Evolutionary conservation across 352 stramenopile species (phyloP), one percentile per base, ranked within the genome.

Genomic region (Sclerospora graminicola): DNA sequence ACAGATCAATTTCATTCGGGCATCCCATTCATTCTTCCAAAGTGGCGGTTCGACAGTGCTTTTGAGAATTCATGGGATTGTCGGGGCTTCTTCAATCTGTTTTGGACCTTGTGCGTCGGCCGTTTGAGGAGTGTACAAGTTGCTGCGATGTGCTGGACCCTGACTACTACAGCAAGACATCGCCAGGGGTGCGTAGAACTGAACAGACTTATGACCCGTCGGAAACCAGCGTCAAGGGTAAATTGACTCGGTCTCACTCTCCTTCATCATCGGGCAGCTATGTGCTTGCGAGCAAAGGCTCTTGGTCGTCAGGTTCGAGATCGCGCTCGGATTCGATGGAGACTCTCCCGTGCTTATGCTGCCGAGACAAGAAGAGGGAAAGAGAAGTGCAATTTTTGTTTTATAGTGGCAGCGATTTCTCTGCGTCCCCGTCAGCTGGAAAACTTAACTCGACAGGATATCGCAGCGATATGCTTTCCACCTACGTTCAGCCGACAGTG

Each of bases 331-430:
- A 35, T 5, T 57, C 55, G 4, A 27, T 46, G 5, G 49, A 21
- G 15, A 57, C 56, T 37, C 57, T 53, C 14, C 57, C 57, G 27
- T 73, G 70, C 19, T 41, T 9, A 1, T 40, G n/a, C 34, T n/a
- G 18, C 48, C 60, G 75, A 27, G 48, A 68, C 19, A 39, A 61
- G 24, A 52, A 63, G 21, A 48, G 67, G 16, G 51, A 74, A 45
- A 39, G 45, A 42, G 56, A 57, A 13, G 57, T 70, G 47, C 57
- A 79, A 34, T 79, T 79, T 46, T 60, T 79, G 41, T 79, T 79
- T 36, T 79, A 79, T 48, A 67, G 66, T 15, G 66, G 66, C 4
- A 70, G 44, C 24, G 66, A 75, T 43, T 38, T 46, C 8, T 49
- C 56, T 10, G 72, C 66, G 6, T 61, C 60, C 13, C 63, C 45